These are phyloP conservation scores for Candida namnaoensis DNA, from an alignment of 805 yeast genomes.

Conservation along the genomic window DNA sequence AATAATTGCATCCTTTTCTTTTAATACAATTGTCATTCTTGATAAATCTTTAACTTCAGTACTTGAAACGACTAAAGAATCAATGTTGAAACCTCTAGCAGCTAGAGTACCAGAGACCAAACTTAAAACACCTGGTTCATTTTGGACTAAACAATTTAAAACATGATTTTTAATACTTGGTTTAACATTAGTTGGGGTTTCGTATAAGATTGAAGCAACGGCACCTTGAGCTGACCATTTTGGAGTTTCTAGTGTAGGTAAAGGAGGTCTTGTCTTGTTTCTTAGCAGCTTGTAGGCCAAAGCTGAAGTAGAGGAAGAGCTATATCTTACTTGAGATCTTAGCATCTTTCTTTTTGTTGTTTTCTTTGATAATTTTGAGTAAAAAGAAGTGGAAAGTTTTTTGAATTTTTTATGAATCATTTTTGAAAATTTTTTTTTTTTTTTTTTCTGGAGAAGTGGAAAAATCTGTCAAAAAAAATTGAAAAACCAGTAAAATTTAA, in stretches of 20 bases:
- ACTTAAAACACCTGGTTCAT: conserved; percentile 96
- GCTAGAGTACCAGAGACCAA: conserved; percentile 93
- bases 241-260: conserved; percentile 91
- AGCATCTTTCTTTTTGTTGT: not conserved
- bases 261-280: conserved; percentile 77
- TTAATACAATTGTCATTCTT: conserved; percentile 92
- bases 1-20: conserved; percentile 91
- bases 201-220: conserved; percentile 89
- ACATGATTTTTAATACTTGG: conserved; percentile 80
- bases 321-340: conserved; percentile 6
- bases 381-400: not conserved
- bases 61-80: conserved; percentile 91
- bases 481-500: too few relatives aligned
- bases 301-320: conserved; percentile 78
- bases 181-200: conserved; percentile 53
- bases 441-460: too few relatives aligned
- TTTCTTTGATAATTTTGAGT: too few relatives aligned
- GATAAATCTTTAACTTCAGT: conserved; percentile 94
- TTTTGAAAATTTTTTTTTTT: too few relatives aligned
- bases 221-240: conserved; percentile 96
- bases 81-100: conserved; percentile 97
- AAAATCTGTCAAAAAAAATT: too few relatives aligned
- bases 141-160: conserved; percentile 92
- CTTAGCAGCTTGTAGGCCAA: conserved; percentile 88
- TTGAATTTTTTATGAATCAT: too few relatives aligned